Base-by-base conservation (phyloP, 202 grass and related monocot genomes). In the Carex arenaria region DNA sequence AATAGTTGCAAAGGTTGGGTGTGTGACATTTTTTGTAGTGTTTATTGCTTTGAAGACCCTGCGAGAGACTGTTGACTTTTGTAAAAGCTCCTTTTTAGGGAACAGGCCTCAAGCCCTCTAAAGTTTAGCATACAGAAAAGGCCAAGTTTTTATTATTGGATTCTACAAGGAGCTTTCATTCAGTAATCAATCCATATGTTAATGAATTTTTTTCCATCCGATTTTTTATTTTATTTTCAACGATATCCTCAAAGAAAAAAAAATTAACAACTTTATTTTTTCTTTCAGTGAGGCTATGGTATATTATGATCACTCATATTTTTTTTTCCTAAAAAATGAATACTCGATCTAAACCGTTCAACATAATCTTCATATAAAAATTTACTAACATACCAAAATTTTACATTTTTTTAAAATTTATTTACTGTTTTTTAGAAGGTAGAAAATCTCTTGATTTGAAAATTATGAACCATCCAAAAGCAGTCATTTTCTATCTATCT, bases 51-150 rank as follows among this genome's bases (percentile, higher is more conserved):
- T 67, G 64, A 67, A 67, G 43, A 67, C 63, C 26, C 45, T 82
- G 63, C 64, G 59, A 69, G 40, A 18, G 78, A 82, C 80, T 82
- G 43, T 82, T 82, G 80, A 82, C 80, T 68, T 82, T 82, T 53
- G 17, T 67, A 82, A 68, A 82, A 53, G 45, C 38, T 67, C 61
- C 36, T 67, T 82, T 67, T 53, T 82, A 82, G 80, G 63, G 61
- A 82, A 53, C 80, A 82, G 63, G 63, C 62, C 80, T 82, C 80
- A 67, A 68, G 63, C 68, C 62, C 80, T 69, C 80, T 82, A 63
- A 53, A 68, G 80, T 82, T 82, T 82, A 67, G 78, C 78, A 81
- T 19, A 13, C 78, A 81, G 78, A 65, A 36, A 30, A 81, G 36
- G 78, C 60, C 61, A 65, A 28, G 78, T 64, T 64, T 64, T 80